Evolutionary conservation across 768 basidiomycete genomes (phyloP).

Genomic region (Tricholoma matsutake): DNA sequence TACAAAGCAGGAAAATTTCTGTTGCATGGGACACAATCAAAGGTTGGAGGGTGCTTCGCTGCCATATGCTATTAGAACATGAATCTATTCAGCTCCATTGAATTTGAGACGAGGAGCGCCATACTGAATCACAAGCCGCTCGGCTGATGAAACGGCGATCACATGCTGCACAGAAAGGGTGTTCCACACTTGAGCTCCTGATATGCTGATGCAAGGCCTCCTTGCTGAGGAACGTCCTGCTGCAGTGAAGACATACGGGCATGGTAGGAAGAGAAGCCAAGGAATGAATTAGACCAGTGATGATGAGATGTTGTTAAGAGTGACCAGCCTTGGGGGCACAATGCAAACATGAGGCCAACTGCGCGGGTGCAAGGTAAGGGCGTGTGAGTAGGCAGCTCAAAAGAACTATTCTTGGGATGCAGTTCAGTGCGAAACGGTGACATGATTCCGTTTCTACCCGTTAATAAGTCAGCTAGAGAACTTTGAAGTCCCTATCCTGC

Average conservation of each 20-base stretch:
- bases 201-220: slow-evolving; percentile 39
- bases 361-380: slow-evolving; percentile 8
- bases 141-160: slow-evolving; percentile 34
- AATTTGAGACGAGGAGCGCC: slow-evolving; percentile 1
- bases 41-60: slow-evolving; percentile 42
- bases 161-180: slow-evolving; percentile 34
- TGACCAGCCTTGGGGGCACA: neutral
- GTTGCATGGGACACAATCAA: slow-evolving; percentile 34
- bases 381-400: slow-evolving; percentile 6
- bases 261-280: slow-evolving; percentile 13
- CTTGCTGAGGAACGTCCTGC: slow-evolving; percentile 30
- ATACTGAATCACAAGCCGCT: slow-evolving; percentile 33
- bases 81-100: slow-evolving; percentile 3
- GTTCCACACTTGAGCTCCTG: slow-evolving; percentile 30
- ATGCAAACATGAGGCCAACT: slow-evolving; percentile 10
- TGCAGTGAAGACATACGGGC: slow-evolving; percentile 37
- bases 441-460: too few species aligned
- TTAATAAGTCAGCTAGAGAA: too few species aligned
- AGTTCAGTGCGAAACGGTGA: too few species aligned
- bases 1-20: slow-evolving; percentile 31
- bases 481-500: too few species aligned
- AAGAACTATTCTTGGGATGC: neutral
- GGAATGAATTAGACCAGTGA: slow-evolving; percentile 1
- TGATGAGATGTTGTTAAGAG: slow-evolving; percentile 7
- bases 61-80: slow-evolving; percentile 33